phyloP scores from a whole-genome alignment of 2,329 filamentous ascomycete species.

The Neonectria ditissima region DNA sequence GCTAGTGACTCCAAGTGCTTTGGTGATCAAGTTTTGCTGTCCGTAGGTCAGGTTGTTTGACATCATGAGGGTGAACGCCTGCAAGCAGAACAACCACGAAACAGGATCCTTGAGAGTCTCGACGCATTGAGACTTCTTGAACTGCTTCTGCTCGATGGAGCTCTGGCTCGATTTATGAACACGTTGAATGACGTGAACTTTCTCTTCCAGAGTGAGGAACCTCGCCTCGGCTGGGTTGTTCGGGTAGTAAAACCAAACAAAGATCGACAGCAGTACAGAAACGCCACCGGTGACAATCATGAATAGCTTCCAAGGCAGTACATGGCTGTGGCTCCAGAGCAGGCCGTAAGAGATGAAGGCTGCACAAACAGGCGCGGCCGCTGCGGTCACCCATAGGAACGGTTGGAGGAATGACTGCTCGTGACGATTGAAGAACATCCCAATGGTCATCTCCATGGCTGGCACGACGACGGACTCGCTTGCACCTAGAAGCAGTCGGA shows the following conservation, averaged over 20 bases:
- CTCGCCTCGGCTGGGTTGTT: constrained; percentile 53
- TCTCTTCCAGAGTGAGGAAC: constrained; percentile 55
- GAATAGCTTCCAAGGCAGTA: constrained; percentile 54
- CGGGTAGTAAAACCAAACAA: constrained; percentile 53
- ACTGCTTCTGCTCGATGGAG: constrained; percentile 53
- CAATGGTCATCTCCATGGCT: constrained; percentile 55
- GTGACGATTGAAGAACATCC: constrained; percentile 53
- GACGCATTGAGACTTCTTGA: constrained; percentile 47
- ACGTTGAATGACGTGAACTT: constrained; percentile 51
- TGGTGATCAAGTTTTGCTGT: constrained; percentile 53
- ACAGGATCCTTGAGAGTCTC: constrained; percentile 47
- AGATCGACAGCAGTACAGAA: constrained; percentile 49
- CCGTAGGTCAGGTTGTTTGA: constrained; percentile 55
- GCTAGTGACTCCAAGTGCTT: constrained; percentile 51
- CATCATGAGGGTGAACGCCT: constrained; percentile 50
- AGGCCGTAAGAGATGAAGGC: constrained; percentile 56
- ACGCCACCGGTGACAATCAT: constrained; percentile 53
- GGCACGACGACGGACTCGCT: constrained; percentile 53
- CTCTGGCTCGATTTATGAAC: constrained; percentile 50
- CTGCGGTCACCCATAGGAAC: constrained; percentile 50
- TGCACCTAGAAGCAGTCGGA: constrained; percentile 52
- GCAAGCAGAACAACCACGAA: constrained; percentile 48
- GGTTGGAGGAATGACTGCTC: constrained; percentile 50
- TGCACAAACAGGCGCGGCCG: constrained; percentile 52
- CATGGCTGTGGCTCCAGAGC: constrained; percentile 48